Base-by-base conservation (phyloP, 1,139 yeast species). In the Tardiomyces blankii region DNA sequence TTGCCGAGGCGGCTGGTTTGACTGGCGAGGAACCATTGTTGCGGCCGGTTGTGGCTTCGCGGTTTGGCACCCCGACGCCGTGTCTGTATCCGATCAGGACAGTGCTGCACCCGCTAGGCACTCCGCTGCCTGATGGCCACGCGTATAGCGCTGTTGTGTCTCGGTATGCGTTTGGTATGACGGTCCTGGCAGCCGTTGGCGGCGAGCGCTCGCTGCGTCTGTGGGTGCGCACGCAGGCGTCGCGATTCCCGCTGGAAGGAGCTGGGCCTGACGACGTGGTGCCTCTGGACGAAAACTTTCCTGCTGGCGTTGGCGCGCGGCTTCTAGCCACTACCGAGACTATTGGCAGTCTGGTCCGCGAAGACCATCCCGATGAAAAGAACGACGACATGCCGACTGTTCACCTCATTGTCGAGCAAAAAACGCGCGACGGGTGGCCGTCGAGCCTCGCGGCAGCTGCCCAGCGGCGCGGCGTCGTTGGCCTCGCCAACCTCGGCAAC, bases 401-500 rank as follows among this genome's bases (percentile, higher is more conserved):
- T 5, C 35, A 30, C 35, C 16, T 30, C 35, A 30, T 30, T 30
- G 35, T 30, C 16, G 35, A 30, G 35, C 35, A 30, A 14, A 30
- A 30, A 30, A 30, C 35, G 9, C 35, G 35, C 35, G 35, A 30
- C 35, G 35, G 35, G 16, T 30, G 35, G 35, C 35, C 35, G 16
- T 30, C 35, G n/a, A 30, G 16, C 35, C n/a, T 30, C 5, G 9
- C 3, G 9, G 16, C n/a, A 9, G 35, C 35, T 5, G 35, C 35
- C 35, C n/a, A 30, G 35, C 35, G 35, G 5, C 35, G 35, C 16
- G 35, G 35, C 35, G 61, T 91, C 97, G 59, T 67, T 91, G 99
- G 98, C 0, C 66, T 93, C 59, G 78, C 81, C 53, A 91, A 91
- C 61, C 66, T 91, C 52, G 99, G 99, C 2, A 91, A 91, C 58